A percentile compares a stretch with the other conserved stretches of the same genome.
phyloP scores from a whole-genome alignment of 1,139 yeast species.

The Debaryomycetaceae sp. region DNA sequence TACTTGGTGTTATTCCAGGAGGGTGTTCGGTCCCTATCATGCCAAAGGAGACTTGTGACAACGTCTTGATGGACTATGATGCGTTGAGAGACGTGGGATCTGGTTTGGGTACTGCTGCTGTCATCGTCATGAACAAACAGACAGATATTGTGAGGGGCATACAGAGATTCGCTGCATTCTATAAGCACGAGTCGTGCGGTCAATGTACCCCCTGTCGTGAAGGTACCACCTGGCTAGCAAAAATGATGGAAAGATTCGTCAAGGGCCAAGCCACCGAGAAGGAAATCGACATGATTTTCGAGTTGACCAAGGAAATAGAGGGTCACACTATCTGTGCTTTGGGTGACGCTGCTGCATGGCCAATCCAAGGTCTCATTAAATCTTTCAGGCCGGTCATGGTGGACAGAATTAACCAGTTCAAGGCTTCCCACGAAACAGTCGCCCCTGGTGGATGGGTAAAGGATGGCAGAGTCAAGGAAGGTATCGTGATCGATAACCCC shows the following conservation, averaged over 20 bases:
- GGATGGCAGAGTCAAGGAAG: constrained; percentile 58
- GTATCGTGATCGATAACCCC: constrained; percentile 64
- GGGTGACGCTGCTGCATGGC: constrained; percentile 95
- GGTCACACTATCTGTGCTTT: constrained; percentile 90
- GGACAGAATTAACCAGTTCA: constrained; percentile 59
- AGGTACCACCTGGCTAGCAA: constrained; percentile 82
- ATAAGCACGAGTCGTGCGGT: constrained; percentile 90
- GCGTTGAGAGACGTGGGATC: constrained; percentile 81
- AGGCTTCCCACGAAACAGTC: constrained; percentile 30
- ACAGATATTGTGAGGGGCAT: constrained; percentile 82
- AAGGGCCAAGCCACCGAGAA: constrained; percentile 74
- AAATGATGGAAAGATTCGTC: constrained; percentile 79
- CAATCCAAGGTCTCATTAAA: constrained; percentile 80
- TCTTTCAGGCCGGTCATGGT: constrained; percentile 80
- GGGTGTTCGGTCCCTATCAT: constrained; percentile 83
- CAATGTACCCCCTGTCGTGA: constrained; percentile 95
- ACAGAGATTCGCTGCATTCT: constrained; percentile 77
- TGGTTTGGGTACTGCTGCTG: constrained; percentile 90
- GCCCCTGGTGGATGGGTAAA: constrained; percentile 80
- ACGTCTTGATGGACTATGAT: constrained; percentile 79
- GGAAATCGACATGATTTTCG: constrained; percentile 80
- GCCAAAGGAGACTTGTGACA: constrained; percentile 63
- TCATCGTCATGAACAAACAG: constrained; percentile 82
- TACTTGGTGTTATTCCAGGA: constrained; percentile 83
- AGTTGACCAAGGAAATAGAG: constrained; percentile 79